Conservation (phyloP, 202 grass and related monocot genomes). For the Elaeis oleifera region DNA sequence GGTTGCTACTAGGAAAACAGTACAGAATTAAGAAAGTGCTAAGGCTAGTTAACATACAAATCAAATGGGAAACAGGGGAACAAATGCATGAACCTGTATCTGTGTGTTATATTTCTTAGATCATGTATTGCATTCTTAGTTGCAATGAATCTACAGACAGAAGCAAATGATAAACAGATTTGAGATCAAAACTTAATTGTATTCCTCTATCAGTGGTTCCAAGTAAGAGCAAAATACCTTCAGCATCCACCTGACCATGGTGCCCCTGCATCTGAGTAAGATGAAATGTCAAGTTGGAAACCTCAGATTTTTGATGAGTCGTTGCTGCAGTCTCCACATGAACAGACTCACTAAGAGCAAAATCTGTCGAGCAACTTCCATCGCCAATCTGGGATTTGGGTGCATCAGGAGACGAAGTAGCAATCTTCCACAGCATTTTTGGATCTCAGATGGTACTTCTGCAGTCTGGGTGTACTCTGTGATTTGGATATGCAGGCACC, state of each 20-base stretch:
- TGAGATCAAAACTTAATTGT: no score
- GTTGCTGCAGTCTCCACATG: conserved; percentile 43
- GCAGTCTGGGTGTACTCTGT: background rate
- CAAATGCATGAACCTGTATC: no score
- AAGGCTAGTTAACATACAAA: no score
- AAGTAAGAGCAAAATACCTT: conserved; percentile 37
- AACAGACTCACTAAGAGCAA: conserved; percentile 52
- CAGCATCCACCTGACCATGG: conserved; percentile 51
- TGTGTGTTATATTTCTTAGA: no score
- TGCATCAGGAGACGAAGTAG: conserved; percentile 20
- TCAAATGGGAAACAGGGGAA: no score
- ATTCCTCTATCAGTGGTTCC: no score
- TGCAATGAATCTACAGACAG: no score
- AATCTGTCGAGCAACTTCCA: conserved; percentile 37
- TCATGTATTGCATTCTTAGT: no score
- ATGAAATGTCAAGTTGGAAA: conserved; percentile 58
- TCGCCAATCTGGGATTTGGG: conserved; percentile 27
- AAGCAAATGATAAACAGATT: no score
- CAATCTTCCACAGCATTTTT: background rate
- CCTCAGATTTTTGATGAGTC: conserved; percentile 32
- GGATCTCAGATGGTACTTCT: conserved; percentile 6
- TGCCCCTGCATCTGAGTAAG: conserved; percentile 80
- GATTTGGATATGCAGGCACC: conserved; percentile 6
- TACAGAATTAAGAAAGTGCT: no score
- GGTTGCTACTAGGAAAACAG: no score